Base-by-base conservation (phyloP, 768 basidiomycete genomes). In the Hericium alpestre region DNA sequence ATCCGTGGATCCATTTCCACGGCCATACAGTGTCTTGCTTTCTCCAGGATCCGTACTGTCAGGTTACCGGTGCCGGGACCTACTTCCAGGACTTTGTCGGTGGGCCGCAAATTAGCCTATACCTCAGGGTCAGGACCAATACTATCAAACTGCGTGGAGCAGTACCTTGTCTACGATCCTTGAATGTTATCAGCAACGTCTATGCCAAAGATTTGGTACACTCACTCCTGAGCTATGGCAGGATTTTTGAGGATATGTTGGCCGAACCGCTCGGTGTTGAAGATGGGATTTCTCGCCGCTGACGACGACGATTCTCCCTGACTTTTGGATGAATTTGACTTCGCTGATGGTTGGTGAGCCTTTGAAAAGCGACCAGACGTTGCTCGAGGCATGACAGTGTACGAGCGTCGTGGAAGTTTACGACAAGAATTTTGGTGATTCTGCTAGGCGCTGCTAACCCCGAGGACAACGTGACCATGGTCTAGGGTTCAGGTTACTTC, bases 1-100 rank as follows among this genome's bases (percentile, higher is more conserved):
- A 98, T 97, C 15, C 96, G 84, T 62, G 96, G 96, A 68, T 98
- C 96, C 87, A 93, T 91, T 73, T 99, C 96, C 22, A 98, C 84
- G 1, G 94, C 95, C 0, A 90, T 91, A 25, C 91, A 87, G 73
- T 88, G 87, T 69, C 93, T 93, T 55, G 90, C 89, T 70, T 93
- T 87, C 65, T 95, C 91, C 23, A 99, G 73, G 57, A 98, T 99
- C 65, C 88, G 79, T 18, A 96, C 86, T 0, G 96, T 97, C 66
- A 98, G 71, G 69, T 99, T 98, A 62, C 96, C 95, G 8, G 95
- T 97, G 71, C 95, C 95, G 12, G 95, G 94, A 66, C 94, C 95
- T 51, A 98, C 93, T 73, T 98, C 95, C 52, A 99, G 83, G 38
- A 98, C 93, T 65, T 90, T 88, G 71, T 98, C 95, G 16, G 94